A percentile compares a stretch with the other conserved stretches of the same genome.
Evolutionary conservation across 768 basidiomycete genomes (phyloP).

Genomic region (Lepiota venenata): DNA sequence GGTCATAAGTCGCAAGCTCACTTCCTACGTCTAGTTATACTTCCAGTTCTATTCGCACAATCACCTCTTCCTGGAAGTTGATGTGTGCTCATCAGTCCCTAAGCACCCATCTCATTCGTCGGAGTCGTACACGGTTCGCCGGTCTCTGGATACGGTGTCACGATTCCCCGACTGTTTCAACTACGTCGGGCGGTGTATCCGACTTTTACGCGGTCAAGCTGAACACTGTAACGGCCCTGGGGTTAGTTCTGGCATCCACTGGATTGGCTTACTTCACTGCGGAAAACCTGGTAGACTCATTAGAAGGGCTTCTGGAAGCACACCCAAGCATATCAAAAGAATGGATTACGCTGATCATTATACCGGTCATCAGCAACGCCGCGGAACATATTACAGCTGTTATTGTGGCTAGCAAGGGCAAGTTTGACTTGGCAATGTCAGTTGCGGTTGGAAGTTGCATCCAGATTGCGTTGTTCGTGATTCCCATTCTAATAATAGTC

Average conservation of each 20-base stretch:
- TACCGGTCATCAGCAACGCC: conserved; percentile 39
- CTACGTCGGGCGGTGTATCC: conserved; percentile 11
- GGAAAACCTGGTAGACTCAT: conserved; percentile 36
- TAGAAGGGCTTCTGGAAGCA: conserved; percentile 35
- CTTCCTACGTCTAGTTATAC: conserved; percentile 31
- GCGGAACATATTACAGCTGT: conserved; percentile 41
- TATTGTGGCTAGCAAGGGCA: conserved; percentile 37
- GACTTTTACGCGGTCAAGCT: conserved; percentile 27
- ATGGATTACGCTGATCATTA: conserved; percentile 42
- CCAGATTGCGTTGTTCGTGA: conserved; percentile 40
- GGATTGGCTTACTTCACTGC: conserved; percentile 39
- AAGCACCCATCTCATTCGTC: conserved; percentile 19
- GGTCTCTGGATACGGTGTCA: conserved; percentile 11
- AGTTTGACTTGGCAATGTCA: conserved; percentile 40
- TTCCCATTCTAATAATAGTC: conserved; percentile 33
- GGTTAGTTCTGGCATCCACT: conserved; percentile 28
- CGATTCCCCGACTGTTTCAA: conserved; percentile 16
- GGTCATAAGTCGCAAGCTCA: not conserved
- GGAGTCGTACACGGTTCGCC: conserved; percentile 21
- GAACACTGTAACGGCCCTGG: conserved; percentile 31
- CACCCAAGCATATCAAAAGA: conserved; percentile 38
- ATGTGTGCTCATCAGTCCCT: conserved; percentile 20
- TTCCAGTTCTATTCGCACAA: conserved; percentile 56
- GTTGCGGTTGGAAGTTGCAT: conserved; percentile 42
- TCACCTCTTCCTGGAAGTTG: conserved; percentile 37